phyloP scores from a whole-genome alignment of 345 rosid genomes.

The Bruguiera sexangula region DNA sequence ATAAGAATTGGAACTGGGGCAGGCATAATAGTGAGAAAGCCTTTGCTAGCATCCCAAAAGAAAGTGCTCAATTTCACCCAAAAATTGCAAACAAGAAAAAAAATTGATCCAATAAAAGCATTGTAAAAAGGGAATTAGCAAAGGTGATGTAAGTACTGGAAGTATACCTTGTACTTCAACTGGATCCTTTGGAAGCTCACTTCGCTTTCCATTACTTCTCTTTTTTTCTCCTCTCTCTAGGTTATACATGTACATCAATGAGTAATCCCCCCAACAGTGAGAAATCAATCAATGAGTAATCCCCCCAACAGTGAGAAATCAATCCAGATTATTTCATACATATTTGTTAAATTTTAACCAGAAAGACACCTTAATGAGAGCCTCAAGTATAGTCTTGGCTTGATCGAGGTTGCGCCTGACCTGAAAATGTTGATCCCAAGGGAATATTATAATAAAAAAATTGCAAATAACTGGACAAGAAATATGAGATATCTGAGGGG shows the following conservation, averaged over 20 bases:
- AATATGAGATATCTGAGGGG: background rate
- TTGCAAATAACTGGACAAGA: background rate
- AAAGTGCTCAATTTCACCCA: background rate
- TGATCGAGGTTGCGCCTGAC: constrained; percentile 97
- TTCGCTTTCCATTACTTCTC: constrained; percentile 80
- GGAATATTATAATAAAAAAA: background rate
- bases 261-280: background rate
- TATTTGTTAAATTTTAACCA: constrained; percentile 3
- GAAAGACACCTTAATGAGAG: constrained; percentile 74
- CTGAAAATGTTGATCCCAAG: constrained; percentile 30
- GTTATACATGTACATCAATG: constrained; percentile 11
- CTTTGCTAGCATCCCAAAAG: too few relatives aligned
- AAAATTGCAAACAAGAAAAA: background rate
- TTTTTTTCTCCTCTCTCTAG: constrained; percentile 97
- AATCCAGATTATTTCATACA: background rate
- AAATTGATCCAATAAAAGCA: background rate
- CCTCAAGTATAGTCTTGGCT: constrained; percentile 83
- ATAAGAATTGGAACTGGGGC: too few relatives aligned
- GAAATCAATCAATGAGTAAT: constrained; percentile 13
- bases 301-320: background rate
- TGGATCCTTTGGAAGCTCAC: constrained; percentile 89
- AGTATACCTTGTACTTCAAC: constrained; percentile 73
- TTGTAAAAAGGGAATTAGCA: background rate
- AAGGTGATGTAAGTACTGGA: constrained; percentile 8
- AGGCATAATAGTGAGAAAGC: too few relatives aligned